These are phyloP conservation scores for Mallotus nudiflorus DNA, from an alignment of 345 rosid genomes.

Conservation along the genomic window DNA sequence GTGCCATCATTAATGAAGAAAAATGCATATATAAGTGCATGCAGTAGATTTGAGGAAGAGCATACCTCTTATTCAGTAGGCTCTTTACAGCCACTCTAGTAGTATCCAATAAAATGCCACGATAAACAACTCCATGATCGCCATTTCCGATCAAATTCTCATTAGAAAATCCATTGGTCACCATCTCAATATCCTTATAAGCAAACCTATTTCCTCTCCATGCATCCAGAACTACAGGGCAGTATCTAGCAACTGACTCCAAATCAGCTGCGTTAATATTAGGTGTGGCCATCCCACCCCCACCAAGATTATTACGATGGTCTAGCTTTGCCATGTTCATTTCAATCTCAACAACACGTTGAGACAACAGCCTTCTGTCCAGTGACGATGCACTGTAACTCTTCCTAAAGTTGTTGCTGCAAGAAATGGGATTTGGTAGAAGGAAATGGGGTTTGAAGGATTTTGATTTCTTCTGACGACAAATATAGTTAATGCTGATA, in stretches of 20 bases:
- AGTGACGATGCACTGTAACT: slow-evolving; percentile 25
- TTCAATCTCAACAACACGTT: slow-evolving; percentile 31
- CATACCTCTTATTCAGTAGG: slow-evolving; percentile 47
- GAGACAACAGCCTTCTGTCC: slow-evolving; percentile 38
- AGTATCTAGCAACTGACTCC: slow-evolving; percentile 12
- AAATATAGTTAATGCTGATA: slow-evolving; percentile 33
- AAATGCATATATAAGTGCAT: too few species aligned
- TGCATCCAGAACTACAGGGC: slow-evolving; percentile 1
- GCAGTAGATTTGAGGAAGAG: background rate
- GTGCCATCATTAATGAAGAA: too few species aligned
- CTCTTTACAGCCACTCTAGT: slow-evolving; percentile 57
- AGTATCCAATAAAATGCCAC: slow-evolving; percentile 47
- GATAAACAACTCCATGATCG: slow-evolving; percentile 46
- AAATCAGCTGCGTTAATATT: slow-evolving; percentile 11
- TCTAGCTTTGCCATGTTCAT: slow-evolving; percentile 31
- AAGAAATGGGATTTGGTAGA: slow-evolving; percentile 32
- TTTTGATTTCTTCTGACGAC: slow-evolving; percentile 29
- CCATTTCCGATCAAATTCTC: slow-evolving; percentile 58
- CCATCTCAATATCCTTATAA: slow-evolving; percentile 44
- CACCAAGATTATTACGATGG: slow-evolving; percentile 20
- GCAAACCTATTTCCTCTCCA: slow-evolving; percentile 34
- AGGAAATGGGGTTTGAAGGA: slow-evolving; percentile 30
- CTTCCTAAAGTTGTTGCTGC: slow-evolving; percentile 13
- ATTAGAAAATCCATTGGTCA: slow-evolving; percentile 53
- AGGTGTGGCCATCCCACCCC: slow-evolving; percentile 2